These are phyloP conservation scores for Phytophthora hibernalis DNA, from an alignment of 352 stramenopile genomes.

Conservation along the genomic window DNA sequence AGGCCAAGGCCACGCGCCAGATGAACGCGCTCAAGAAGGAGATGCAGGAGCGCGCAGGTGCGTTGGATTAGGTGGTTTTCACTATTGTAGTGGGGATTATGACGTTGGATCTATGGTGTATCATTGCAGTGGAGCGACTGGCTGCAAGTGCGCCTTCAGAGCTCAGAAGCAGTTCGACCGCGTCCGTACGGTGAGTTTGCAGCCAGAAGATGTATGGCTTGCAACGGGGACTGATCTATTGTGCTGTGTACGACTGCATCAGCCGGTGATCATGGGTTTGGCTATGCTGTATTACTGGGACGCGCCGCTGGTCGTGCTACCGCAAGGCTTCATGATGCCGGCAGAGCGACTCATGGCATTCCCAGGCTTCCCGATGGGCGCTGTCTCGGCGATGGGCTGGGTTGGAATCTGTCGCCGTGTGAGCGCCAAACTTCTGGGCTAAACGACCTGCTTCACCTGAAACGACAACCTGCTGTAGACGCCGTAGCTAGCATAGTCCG, in stretches of 20 bases:
- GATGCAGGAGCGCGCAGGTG: constrained; percentile 82
- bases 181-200: constrained; percentile 65
- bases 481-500: constrained; percentile 14
- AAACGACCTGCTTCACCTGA: constrained; percentile 13
- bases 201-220: neutral
- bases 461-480: constrained; percentile 1
- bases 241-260: constrained; percentile 10
- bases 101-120: constrained; percentile 5
- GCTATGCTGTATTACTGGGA: constrained; percentile 81
- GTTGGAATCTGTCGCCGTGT: constrained; percentile 79
- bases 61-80: constrained; percentile 1
- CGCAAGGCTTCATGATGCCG: constrained; percentile 78
- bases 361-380: constrained; percentile 76
- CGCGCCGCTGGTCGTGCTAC: constrained; percentile 73
- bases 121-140: constrained; percentile 66
- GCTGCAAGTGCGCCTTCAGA: constrained; percentile 68
- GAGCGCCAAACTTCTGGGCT: constrained; percentile 70
- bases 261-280: constrained; percentile 68
- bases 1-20: constrained; percentile 85
- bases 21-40: constrained; percentile 90
- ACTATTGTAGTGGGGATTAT: neutral
- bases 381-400: constrained; percentile 82
- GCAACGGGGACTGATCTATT: constrained; percentile 1
- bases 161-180: constrained; percentile 81
- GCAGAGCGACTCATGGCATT: constrained; percentile 81